Conservation (phyloP, 2,329 filamentous ascomycete genomes). For the Alternaria triticina region DNA sequence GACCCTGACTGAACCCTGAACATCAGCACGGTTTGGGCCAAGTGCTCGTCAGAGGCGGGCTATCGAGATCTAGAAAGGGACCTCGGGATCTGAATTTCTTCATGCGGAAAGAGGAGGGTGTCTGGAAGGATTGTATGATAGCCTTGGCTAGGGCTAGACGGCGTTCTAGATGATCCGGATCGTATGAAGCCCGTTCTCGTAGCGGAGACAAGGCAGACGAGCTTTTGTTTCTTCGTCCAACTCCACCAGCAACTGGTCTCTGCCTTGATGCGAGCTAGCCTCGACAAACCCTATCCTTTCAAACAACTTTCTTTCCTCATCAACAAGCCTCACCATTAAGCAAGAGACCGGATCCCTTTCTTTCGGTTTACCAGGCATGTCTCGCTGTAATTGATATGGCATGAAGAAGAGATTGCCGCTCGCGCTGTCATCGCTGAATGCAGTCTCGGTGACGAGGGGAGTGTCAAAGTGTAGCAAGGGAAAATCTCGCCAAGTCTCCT, state of each 20-base stretch:
- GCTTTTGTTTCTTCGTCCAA: conserved; percentile 11
- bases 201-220: conserved; percentile 14
- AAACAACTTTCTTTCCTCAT: background rate
- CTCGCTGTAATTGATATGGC: background rate
- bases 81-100: background rate
- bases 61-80: background rate
- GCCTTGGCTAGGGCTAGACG: background rate
- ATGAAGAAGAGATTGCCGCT: background rate
- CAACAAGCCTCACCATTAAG: background rate
- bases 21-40: background rate
- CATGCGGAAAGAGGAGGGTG: background rate
- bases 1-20: conserved; percentile 13
- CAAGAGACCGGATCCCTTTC: background rate
- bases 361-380: background rate
- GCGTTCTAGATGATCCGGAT: conserved; percentile 14
- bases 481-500: background rate
- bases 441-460: background rate
- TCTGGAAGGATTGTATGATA: background rate
- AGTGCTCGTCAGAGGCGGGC: conserved; percentile 2
- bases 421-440: background rate
- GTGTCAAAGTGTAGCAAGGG: background rate
- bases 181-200: conserved; percentile 13
- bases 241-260: background rate
- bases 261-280: background rate
- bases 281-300: background rate